Evolutionary conservation across 2,329 filamentous ascomycete species (phyloP), one percentile per base, ranked within the genome.

Genomic region (Neodidymelliopsis sp.): DNA sequence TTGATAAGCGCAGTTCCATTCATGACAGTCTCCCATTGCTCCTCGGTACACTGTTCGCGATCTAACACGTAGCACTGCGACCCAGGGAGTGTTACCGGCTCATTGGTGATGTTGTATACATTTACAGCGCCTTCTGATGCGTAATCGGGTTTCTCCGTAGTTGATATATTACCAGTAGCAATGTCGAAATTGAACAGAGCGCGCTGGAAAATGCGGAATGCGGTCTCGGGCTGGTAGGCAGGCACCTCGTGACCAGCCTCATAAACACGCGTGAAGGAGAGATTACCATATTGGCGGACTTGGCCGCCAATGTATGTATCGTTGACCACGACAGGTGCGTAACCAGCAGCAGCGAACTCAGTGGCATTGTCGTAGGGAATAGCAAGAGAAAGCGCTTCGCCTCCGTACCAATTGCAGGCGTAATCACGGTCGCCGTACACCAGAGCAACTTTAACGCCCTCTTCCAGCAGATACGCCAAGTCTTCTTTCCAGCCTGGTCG

Each of bases 281-380:
- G 67, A 46, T 92, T 92, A 9, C 87, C 89, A 61, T 84, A 89
- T 69, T 94, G 89, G 4, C 89, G 82, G 0, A 90, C 89, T 46
- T 84, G 82, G 15, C 90, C 90, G 40, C 84, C 89, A 64, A 85
- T 83, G 71, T 88, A 87, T 6, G 81, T 78, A 19, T 79, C 79
- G 65, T 90, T 89, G 29, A 89, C 84, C 10, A 85, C 75, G 54
- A 94, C 84, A 11, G 87, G 84, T 0, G 84, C 82, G 66, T 94
- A 94, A 1, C 89, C 89, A 0, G 90, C 85, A 0, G 75, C 69
- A 2, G 79, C 74, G 66, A 93, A 94, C 20, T 74, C 71, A 1
- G 73, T 70, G 0, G 77, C 72, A 55, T 87, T 84, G 13, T 49
- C 54, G 46, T 78, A 73, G 9, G 78, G 75, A 0, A 91, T 75